Conservation (phyloP, 2,329 filamentous ascomycete genomes). For the Colletotrichum scovillei region DNA sequence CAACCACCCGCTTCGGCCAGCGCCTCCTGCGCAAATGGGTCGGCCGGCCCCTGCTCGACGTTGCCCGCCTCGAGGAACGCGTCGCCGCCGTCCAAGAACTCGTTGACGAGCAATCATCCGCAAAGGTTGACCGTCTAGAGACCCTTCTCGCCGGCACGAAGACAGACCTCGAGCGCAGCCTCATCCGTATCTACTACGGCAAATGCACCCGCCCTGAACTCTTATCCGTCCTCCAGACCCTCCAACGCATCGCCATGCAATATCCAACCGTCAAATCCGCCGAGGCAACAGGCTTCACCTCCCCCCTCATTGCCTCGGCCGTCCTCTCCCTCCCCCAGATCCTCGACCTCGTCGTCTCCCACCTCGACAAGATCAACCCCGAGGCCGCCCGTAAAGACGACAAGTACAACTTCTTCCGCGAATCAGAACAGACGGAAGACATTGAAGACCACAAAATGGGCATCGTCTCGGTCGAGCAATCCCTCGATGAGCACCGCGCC, state of each 20-base stretch:
- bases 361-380: conserved; percentile 87
- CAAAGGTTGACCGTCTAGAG: conserved; percentile 79
- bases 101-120: conserved; percentile 73
- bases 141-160: conserved; percentile 77
- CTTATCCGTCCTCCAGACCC: conserved; percentile 82
- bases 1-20: conserved; percentile 88
- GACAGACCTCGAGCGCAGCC: conserved; percentile 88
- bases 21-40: conserved; percentile 94
- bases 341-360: conserved; percentile 75
- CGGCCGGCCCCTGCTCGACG: conserved; percentile 87
- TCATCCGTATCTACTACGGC: conserved; percentile 97
- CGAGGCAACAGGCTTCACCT: conserved; percentile 77
- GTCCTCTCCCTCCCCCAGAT: conserved; percentile 83
- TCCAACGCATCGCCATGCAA: conserved; percentile 84
- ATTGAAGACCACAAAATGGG: conserved; percentile 91
- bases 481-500: conserved; percentile 81
- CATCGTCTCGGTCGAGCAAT: conserved; percentile 92
- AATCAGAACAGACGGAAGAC: conserved; percentile 86
- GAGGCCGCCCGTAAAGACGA: conserved; percentile 87
- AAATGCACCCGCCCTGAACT: conserved; percentile 94
- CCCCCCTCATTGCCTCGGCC: conserved; percentile 75
- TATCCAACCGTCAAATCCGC: conserved; percentile 76
- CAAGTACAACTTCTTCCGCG: conserved; percentile 93
- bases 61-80: conserved; percentile 78
- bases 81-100: conserved; percentile 90